These are phyloP conservation scores for Brettanomyces sp. DNA, from an alignment of 805 yeast genomes.

Conservation along the genomic window DNA sequence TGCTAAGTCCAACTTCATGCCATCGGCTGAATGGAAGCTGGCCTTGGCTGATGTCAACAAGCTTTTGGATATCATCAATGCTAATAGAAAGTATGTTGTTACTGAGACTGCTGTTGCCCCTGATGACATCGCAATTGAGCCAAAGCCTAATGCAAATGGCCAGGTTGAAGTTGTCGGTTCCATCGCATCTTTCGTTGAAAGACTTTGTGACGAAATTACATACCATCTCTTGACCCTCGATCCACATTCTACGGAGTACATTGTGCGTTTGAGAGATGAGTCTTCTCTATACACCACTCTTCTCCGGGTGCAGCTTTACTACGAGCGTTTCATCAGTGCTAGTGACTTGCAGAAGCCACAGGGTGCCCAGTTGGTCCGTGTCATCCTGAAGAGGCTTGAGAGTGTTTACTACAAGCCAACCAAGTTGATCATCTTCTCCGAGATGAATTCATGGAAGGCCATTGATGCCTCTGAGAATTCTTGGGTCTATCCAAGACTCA, in stretches of 20 bases:
- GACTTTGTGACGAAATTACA: conserved; percentile 90
- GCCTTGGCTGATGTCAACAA: conserved; percentile 53
- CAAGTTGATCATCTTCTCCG: conserved; percentile 59
- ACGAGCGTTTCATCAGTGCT: conserved; percentile 53
- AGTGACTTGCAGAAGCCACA: conserved; percentile 31
- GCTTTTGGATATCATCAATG: conserved; percentile 63
- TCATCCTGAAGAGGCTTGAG: conserved; percentile 76
- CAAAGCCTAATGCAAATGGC: conserved; percentile 55
- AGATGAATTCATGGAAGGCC: conserved; percentile 64
- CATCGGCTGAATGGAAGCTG: conserved; percentile 70
- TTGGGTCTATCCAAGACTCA: conserved; percentile 24
- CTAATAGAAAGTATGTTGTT: conserved; percentile 53
- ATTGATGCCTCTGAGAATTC: conserved; percentile 30
- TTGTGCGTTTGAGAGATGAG: conserved; percentile 86
- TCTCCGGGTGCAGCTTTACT: conserved; percentile 78
- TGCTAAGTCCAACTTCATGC: conserved; percentile 59
- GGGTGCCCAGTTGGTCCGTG: conserved; percentile 59
- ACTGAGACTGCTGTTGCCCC: conserved; percentile 62
- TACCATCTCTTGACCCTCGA: conserved; percentile 81
- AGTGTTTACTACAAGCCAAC: conserved; percentile 89
- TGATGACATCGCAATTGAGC: conserved; percentile 71
- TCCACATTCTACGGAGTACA: conserved; percentile 91
- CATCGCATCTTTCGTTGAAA: conserved; percentile 76
- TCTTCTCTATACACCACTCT: conserved; percentile 62
- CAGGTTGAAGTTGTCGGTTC: conserved; percentile 74